A percentile compares a stretch with the other conserved stretches of the same genome.
These are phyloP conservation scores for Annulohypoxylon truncatum DNA, from an alignment of 2,329 filamentous ascomycete genomes.

Conservation along the genomic window DNA sequence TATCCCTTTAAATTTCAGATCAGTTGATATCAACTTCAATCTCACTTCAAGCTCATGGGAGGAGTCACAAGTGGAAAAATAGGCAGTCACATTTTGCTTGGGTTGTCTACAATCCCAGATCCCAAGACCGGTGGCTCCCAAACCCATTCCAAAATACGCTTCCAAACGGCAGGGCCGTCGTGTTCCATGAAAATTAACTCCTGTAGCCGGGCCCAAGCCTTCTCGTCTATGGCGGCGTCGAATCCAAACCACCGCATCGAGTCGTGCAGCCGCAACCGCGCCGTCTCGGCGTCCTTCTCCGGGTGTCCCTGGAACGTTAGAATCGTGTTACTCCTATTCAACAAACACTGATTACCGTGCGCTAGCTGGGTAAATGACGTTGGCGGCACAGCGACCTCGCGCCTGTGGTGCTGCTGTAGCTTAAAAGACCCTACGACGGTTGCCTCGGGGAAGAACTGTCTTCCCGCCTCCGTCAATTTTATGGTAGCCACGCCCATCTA, in stretches of 20 bases:
- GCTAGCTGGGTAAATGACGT: constrained; percentile 52
- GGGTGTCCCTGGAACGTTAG: constrained; percentile 60
- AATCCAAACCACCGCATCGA: constrained; percentile 53
- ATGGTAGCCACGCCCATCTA: constrained; percentile 54
- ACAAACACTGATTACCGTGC: constrained; percentile 53
- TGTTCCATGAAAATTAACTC: constrained; percentile 49
- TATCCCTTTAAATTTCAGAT: too few species aligned
- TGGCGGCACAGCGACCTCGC: constrained; percentile 52
- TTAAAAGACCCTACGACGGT: constrained; percentile 40
- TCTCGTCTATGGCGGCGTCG: constrained; percentile 47
- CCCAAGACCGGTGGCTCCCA: constrained; percentile 25
- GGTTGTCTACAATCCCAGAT: constrained; percentile 14
- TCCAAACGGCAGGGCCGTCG: constrained; percentile 55
- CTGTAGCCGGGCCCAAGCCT: constrained; percentile 46
- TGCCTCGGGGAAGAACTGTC: constrained; percentile 52
- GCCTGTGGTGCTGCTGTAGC: constrained; percentile 58
- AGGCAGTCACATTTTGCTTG: constrained; percentile 20
- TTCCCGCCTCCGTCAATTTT: constrained; percentile 53
- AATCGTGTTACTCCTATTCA: constrained; percentile 54
- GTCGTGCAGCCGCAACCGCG: constrained; percentile 54
- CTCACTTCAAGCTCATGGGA: neutral
- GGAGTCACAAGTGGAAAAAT: neutral
- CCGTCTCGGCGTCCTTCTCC: constrained; percentile 56
- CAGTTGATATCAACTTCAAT: neutral
- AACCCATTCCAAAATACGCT: constrained; percentile 47